phyloP scores from a whole-genome alignment of 2,329 filamentous ascomycete genomes.

The Fusarium redolens region DNA sequence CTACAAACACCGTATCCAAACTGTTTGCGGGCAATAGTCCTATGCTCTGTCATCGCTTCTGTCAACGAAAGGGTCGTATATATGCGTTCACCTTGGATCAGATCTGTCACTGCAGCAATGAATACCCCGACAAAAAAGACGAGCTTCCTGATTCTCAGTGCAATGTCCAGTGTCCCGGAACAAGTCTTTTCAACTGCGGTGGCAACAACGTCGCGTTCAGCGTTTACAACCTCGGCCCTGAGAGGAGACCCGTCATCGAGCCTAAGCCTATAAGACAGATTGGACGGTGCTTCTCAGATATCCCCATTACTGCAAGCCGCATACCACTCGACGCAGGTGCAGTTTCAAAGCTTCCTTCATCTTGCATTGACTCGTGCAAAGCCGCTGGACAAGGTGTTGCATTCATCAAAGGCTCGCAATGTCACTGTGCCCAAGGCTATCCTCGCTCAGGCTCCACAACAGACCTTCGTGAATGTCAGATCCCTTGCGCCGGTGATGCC shows the following conservation, averaged over 20 bases:
- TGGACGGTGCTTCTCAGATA: not conserved
- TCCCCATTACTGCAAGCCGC: not conserved
- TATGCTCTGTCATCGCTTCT: not conserved
- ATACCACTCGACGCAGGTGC: fast-evolving
- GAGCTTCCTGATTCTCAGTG: not conserved
- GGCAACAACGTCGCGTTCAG: not conserved
- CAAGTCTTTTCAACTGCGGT: not conserved
- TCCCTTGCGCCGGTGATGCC: not conserved
- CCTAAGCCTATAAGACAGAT: not conserved
- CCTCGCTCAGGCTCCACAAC: not conserved
- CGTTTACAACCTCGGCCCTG: not conserved
- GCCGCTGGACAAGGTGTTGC: not conserved
- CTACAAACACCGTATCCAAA: fast-evolving
- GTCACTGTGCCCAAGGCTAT: constrained; percentile 3
- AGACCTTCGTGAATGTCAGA: not conserved
- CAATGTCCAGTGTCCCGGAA: not conserved
- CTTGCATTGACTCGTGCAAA: not conserved
- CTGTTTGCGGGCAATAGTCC: not conserved
- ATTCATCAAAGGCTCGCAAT: not conserved
- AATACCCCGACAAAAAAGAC: fast-evolving
- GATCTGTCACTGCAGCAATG: not conserved
- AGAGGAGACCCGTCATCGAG: fast-evolving
- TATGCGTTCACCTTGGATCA: not conserved
- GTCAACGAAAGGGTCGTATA: not conserved
- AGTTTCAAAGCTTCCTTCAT: not conserved